phyloP scores from a whole-genome alignment of 1,139 yeast genomes.

The Sugiyamaella xylanicola region DNA sequence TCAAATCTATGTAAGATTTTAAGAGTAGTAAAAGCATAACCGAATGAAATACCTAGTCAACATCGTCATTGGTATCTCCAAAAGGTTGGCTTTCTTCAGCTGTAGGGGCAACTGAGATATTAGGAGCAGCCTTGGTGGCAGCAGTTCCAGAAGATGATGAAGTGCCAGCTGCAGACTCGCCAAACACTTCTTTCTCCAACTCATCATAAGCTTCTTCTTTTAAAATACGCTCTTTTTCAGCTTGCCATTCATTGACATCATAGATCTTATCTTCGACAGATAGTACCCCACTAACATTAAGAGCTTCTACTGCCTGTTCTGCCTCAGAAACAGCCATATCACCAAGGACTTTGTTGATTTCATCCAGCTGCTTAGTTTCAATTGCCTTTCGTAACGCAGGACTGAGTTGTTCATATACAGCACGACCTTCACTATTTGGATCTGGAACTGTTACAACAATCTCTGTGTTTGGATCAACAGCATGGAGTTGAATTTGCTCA shows the following conservation, averaged over 20 bases:
- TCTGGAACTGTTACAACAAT: slow-evolving; percentile 73
- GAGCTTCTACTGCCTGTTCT: slow-evolving; percentile 68
- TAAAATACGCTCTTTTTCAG: slow-evolving; percentile 43
- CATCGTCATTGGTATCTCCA: slow-evolving; percentile 7
- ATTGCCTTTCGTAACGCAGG: slow-evolving; percentile 72
- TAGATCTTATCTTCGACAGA: slow-evolving; percentile 78
- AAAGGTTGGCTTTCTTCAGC: slow-evolving; percentile 1
- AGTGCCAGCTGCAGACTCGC: neutral
- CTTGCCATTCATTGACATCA: slow-evolving; percentile 67
- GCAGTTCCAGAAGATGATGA: neutral
- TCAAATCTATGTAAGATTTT: no score
- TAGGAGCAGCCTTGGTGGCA: neutral
- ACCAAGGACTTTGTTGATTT: slow-evolving; percentile 81
- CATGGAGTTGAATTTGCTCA: slow-evolving; percentile 81
- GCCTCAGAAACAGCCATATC: slow-evolving; percentile 77
- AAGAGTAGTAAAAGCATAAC: no score
- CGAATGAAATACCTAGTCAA: neutral
- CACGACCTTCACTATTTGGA: slow-evolving; percentile 43
- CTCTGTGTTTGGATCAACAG: slow-evolving; percentile 82
- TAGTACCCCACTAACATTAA: slow-evolving; percentile 81
- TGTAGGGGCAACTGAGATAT: neutral
- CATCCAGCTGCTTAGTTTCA: slow-evolving; percentile 69
- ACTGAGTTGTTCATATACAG: slow-evolving; percentile 59
- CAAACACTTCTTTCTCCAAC: slow-evolving; percentile 9
- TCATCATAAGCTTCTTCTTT: slow-evolving; percentile 12